Percentiles rank a stretch among this genome's conserved stretches.
These are phyloP conservation scores for Capsicum pubescens DNA, from an alignment of 257 asterid genomes.

Conservation along the genomic window DNA sequence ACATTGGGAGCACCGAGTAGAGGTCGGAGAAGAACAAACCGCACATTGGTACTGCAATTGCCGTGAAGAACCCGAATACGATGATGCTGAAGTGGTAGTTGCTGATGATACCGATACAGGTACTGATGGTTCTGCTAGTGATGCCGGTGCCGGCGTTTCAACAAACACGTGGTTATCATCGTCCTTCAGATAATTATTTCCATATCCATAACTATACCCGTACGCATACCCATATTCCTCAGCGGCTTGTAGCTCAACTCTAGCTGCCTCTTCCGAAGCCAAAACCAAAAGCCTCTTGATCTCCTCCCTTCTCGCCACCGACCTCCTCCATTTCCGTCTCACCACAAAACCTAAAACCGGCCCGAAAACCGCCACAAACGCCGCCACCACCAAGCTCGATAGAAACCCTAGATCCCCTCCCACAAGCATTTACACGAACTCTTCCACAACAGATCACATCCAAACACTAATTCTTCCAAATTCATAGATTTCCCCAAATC, in stretches of 20 bases:
- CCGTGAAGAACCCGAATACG: constrained; percentile 34
- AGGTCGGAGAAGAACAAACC: constrained; percentile 64
- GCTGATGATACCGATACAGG: background rate
- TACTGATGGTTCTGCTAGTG: constrained; percentile 38
- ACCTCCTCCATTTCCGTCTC: constrained; percentile 68
- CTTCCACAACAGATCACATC: constrained; percentile 39
- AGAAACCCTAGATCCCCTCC: constrained; percentile 65
- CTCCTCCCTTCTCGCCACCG: constrained; percentile 67
- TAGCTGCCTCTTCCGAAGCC: constrained; percentile 73
- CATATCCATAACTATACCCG: constrained; percentile 23
- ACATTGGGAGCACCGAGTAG: constrained; percentile 76
- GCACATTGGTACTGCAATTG: constrained; percentile 64
- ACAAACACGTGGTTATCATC: constrained; percentile 25
- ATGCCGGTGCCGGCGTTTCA: constrained; percentile 31
- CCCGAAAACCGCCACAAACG: constrained; percentile 44
- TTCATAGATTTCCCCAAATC: constrained; percentile 33
- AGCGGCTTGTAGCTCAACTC: constrained; percentile 64
- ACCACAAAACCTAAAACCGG: constrained; percentile 53
- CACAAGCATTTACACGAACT: constrained; percentile 64
- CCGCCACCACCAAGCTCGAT: constrained; percentile 45
- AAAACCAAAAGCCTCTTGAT: constrained; percentile 61
- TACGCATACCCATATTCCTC: constrained; percentile 31
- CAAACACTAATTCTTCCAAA: constrained; percentile 52
- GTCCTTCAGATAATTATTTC: constrained; percentile 35
- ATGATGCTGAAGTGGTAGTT: background rate